Conservation (phyloP, 2,329 filamentous ascomycete genomes). For the Aureobasidium lini region DNA sequence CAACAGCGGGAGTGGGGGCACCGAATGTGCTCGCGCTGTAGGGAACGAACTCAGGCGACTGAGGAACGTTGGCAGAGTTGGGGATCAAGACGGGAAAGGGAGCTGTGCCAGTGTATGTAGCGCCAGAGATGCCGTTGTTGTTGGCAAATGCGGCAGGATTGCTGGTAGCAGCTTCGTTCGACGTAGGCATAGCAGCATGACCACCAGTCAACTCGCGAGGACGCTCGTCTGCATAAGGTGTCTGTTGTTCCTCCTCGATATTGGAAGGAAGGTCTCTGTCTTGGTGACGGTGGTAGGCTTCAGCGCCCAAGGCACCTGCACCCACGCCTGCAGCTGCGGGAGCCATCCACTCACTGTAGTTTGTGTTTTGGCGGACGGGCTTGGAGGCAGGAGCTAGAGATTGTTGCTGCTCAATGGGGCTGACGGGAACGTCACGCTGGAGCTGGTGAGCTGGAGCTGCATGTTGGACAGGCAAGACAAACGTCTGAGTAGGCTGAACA, state of each 20-base stretch:
- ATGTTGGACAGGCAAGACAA: slow-evolving; percentile 13
- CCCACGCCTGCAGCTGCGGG: slow-evolving; percentile 34
- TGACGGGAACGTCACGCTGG: slow-evolving; percentile 15
- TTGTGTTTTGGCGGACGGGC: slow-evolving; percentile 30
- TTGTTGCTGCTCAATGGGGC: slow-evolving; percentile 6
- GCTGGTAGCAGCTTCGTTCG: not conserved
- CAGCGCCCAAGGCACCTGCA: slow-evolving; percentile 27
- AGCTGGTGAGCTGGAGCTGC: slow-evolving; percentile 16
- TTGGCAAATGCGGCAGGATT: not conserved
- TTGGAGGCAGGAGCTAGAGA: slow-evolving; percentile 30
- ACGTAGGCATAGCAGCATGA: not conserved
- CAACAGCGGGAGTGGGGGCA: not conserved
- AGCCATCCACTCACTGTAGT: slow-evolving; percentile 46
- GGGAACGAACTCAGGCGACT: not conserved
- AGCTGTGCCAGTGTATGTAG: not conserved
- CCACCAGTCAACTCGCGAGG: slow-evolving; percentile 5
- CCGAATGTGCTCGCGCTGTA: not conserved
- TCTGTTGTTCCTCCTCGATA: not conserved
- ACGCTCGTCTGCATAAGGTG: not conserved
- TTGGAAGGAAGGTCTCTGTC: not conserved
- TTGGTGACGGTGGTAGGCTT: slow-evolving; percentile 21
- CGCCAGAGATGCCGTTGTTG: slow-evolving; percentile 7
- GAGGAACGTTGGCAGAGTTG: not conserved
- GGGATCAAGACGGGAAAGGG: slow-evolving; percentile 2
- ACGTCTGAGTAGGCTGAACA: slow-evolving; percentile 16